Base-by-base conservation (phyloP, 345 rosid species). In the Camelina neglecta region DNA sequence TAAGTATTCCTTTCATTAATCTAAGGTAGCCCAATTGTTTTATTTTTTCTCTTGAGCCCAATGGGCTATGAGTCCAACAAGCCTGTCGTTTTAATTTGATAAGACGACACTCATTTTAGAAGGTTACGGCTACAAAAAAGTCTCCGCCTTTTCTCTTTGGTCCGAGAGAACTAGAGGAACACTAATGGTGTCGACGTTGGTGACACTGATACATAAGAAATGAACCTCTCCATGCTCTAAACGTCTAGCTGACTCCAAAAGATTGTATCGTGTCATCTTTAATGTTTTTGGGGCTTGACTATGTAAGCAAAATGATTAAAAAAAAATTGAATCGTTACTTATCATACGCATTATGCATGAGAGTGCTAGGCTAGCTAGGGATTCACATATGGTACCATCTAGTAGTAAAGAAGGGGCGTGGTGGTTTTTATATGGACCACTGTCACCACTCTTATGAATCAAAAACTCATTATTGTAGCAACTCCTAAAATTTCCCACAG, bases 401-500 rank as follows among this genome's bases (percentile, higher is more conserved):
- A 67, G 68, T 60, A 75, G 47, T 42, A 60, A n/a, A 38, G 53
- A 45, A 50, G 39, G 51, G 45, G 64, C 53, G 73, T 77, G 76
- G 29, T 73, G 56, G 64, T 41, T 71, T 38, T 69, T 63, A 45
- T 33, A 51, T 73, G 80, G 84, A 81, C 81, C 87, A 76, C 84
- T 41, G 68, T 53, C 33, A 81, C 81, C 87, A 76, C 84, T 41
- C 71, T 53, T 39, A 47, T 70, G 78, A 41, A 49, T 21, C 51
- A 65, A 50, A 51, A 18, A 18, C 18, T 18, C 18, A 18, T 18
- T 18, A 18, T 18, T 18, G 18, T 18, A 18, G 18, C 53, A 50
- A 16, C 23, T 48, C 49, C 13, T 23, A 16, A 47, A 73, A 24
- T 53, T 26, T 60, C 57, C 49, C 18, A 20, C 18, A 49, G 29